These are phyloP conservation scores for Penicillium simplicissimum DNA, from an alignment of 495 filamentous ascomycete genomes.

Conservation along the genomic window DNA sequence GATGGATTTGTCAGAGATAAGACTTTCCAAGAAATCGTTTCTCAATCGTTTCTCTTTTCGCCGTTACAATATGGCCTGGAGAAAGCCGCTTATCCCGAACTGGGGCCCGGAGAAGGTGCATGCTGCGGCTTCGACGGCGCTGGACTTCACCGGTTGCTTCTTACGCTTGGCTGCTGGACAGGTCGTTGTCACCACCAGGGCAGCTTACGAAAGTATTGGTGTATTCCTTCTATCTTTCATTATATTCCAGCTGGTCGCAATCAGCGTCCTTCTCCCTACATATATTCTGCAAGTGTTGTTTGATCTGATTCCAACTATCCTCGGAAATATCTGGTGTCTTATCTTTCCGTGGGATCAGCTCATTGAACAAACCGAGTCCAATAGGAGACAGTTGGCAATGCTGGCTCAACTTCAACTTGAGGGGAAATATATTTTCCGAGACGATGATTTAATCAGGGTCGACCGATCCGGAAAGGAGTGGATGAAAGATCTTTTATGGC, in stretches of 20 bases:
- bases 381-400: not conserved
- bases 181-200: not conserved
- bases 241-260: conserved; percentile 3
- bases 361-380: not conserved
- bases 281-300: not conserved
- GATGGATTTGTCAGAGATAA: not conserved
- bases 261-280: not conserved
- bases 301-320: not conserved
- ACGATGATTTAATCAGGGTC: not conserved
- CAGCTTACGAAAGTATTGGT: not conserved
- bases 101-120: not conserved
- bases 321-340: conserved; percentile 3
- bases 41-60: not conserved
- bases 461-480: not conserved
- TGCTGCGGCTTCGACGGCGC: not conserved
- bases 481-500: not conserved
- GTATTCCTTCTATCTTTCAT: not conserved
- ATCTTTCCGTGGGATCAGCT: conserved; percentile 1
- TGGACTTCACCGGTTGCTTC: not conserved
- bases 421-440: conserved; percentile 6
- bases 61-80: not conserved
- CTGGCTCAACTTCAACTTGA: conserved; percentile 3
- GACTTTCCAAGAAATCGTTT: not conserved
- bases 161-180: not conserved
- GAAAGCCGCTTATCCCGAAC: not conserved